Evolutionary conservation across 306 rosid species (phyloP).

Genomic region (Hippophae tibetana): DNA sequence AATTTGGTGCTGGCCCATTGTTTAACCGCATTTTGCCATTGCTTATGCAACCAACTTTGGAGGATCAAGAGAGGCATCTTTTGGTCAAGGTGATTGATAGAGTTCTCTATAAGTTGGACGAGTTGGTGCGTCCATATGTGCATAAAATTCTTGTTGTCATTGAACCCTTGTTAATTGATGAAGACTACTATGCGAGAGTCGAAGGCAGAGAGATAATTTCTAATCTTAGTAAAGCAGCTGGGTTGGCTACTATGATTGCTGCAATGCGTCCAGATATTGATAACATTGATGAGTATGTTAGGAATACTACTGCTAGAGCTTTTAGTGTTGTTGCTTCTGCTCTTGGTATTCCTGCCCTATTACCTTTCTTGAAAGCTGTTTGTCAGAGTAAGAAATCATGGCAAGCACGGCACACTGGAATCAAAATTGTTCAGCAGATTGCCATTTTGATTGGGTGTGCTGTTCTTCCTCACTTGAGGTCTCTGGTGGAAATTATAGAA

Average conservation of each 20-base stretch:
- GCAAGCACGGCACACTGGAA: conserved; percentile 96
- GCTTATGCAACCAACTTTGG: conserved; percentile 76
- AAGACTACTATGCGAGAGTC: conserved; percentile 94
- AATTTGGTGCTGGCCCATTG: conserved; percentile 70
- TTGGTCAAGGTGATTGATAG: conserved; percentile 79
- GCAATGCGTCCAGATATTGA: conserved; percentile 99
- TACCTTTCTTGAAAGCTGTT: conserved; percentile 89
- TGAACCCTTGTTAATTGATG: conserved; percentile 90
- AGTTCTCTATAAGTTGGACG: conserved; percentile 90
- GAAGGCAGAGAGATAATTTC: conserved; percentile 93
- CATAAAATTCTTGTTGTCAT: conserved; percentile 96
- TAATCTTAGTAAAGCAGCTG: conserved; percentile 96
- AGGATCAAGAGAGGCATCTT: conserved; percentile 78
- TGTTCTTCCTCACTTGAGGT: conserved; percentile 79
- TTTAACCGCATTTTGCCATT: conserved; percentile 62
- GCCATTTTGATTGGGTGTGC: conserved; percentile 96
- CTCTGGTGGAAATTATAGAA: conserved; percentile 85
- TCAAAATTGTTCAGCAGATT: conserved; percentile 96
- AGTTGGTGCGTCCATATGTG: conserved; percentile 85
- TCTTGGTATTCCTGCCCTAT: conserved; percentile 83
- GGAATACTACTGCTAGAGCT: conserved; percentile 92
- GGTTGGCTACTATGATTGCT: conserved; percentile 96
- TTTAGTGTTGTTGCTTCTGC: conserved; percentile 97
- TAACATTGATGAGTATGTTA: conserved; percentile 85
- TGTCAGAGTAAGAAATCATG: conserved; percentile 98